Evolutionary conservation across 768 basidiomycete genomes (phyloP).

Genomic region (Phanerodontia chrysosporium): DNA sequence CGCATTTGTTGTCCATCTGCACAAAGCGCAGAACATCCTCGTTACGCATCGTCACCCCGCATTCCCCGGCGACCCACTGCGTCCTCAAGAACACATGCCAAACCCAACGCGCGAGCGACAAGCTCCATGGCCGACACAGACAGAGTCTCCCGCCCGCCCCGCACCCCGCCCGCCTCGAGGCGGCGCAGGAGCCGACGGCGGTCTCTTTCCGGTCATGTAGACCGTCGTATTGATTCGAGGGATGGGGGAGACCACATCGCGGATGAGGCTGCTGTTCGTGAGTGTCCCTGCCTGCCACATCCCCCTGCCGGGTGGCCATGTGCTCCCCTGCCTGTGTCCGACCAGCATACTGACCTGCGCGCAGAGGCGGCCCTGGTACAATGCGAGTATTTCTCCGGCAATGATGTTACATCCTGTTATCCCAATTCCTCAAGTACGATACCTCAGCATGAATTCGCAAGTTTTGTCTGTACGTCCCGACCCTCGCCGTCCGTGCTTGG

Average conservation of each 20-base stretch:
- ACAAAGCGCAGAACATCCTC: conserved; percentile 13
- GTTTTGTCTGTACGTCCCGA: conserved; percentile 70
- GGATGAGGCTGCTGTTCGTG: conserved; percentile 18
- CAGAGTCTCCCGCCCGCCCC: conserved; percentile 19
- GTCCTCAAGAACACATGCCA: conserved; percentile 31
- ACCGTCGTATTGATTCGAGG: background rate
- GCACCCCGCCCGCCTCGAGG: conserved; percentile 25
- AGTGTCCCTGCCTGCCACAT: conserved; percentile 9
- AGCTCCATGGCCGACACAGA: conserved; percentile 43
- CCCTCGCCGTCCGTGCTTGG: conserved; percentile 11
- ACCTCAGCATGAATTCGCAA: conserved; percentile 70
- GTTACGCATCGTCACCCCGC: conserved; percentile 13
- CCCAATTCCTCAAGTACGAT: conserved; percentile 53
- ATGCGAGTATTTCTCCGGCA: conserved; percentile 59
- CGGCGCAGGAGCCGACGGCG: conserved; percentile 27
- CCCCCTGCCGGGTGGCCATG: background rate
- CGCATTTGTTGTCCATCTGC: conserved; percentile 21
- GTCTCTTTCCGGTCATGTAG: conserved; percentile 1
- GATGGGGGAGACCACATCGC: conserved; percentile 10
- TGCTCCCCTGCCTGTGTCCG: background rate
- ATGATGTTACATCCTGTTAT: conserved; percentile 75
- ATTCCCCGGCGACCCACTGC: conserved; percentile 16
- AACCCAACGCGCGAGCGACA: conserved; percentile 22
- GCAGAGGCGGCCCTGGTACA: conserved; percentile 36
- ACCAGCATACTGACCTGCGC: conserved; percentile 6